A percentile compares a stretch with the other conserved stretches of the same genome.
Conservation (phyloP, 495 filamentous ascomycete species). For the Viridothelium virens region DNA sequence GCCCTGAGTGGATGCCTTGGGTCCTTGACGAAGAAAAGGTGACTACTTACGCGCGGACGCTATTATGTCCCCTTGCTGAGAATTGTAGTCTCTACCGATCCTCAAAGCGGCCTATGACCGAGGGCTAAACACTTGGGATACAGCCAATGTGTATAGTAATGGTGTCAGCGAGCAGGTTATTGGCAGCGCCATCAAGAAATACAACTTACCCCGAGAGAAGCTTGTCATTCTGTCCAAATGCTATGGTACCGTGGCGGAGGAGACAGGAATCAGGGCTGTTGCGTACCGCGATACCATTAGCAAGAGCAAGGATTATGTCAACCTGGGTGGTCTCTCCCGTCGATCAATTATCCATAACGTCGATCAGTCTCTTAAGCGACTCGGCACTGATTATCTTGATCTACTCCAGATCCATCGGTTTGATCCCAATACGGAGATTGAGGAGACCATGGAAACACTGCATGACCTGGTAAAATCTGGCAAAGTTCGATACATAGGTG, state of each 20-base stretch:
- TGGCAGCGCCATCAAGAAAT: constrained; percentile 43
- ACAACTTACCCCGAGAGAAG: constrained; percentile 40
- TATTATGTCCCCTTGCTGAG: background rate
- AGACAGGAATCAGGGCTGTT: constrained; percentile 28
- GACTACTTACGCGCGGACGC: background rate
- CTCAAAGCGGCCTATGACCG: constrained; percentile 44
- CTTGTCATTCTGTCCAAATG: constrained; percentile 44
- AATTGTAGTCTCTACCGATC: constrained; percentile 26
- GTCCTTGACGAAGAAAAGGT: constrained; percentile 40
- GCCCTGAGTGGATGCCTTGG: constrained; percentile 38
- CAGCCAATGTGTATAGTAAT: constrained; percentile 42
- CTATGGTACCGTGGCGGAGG: constrained; percentile 34
- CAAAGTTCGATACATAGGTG: constrained; percentile 37
- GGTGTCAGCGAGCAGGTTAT: constrained; percentile 42
- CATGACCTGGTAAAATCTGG: constrained; percentile 35
- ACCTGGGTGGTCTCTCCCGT: constrained; percentile 33
- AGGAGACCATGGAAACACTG: constrained; percentile 63
- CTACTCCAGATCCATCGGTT: constrained; percentile 69
- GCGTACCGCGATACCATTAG: constrained; percentile 31
- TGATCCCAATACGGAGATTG: constrained; percentile 47
- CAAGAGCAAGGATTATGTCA: constrained; percentile 41
- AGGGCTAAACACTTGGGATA: constrained; percentile 37
- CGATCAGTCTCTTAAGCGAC: constrained; percentile 55
- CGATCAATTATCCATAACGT: constrained; percentile 58
- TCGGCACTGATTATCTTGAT: constrained; percentile 63